Base-by-base conservation (phyloP, 116 monocot species). In the Zostera marina region DNA sequence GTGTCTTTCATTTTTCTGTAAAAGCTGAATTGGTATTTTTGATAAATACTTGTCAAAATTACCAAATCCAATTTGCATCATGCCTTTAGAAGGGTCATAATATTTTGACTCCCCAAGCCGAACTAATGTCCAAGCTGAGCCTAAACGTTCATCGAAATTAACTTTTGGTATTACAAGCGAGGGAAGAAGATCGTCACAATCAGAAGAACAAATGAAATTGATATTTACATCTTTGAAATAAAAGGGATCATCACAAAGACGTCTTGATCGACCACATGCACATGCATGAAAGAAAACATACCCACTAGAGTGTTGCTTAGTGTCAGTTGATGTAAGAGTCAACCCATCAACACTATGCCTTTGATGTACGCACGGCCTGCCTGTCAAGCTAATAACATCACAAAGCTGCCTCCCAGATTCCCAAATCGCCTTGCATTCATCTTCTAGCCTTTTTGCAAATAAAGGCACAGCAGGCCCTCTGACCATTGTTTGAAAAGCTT, bases 241-340 rank as follows among this genome's bases (percentile, higher is more conserved):
- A 76, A 99, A 99, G 38, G 99, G 99, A 69, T 99, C 99, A 51
- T 83, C 75, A 59, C 73, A 67, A 51, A 99, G 56, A 12, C 58
- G 61, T 44, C 91, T 81, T 47, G 84, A 87, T 53, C 99, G 83
- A 22, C 99, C 91, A 66, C 99, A 99, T 19, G 90, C 81, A 77
- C 99, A 99, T 5, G 99, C 91, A 87, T 91, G 99, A 62, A 84
- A 79, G 65, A 87, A 91, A 74, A 79, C 71, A 79, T 72, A 84
- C 7, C 99, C 91, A 58, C 99, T 99, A 5, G 81, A 99, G 48
- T 99, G 91, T 54, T 80, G 74, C 47, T 68, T 76, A 52, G 8
- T 8, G 39, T 63, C 59, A n/a, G 41, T 9, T 21, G 55, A 41
- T 20, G 61, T 41, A 41, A 52, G 46, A 52, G 43, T 62, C 40